Conservation (phyloP, 495 filamentous ascomycete species). For the Penicillium subrubescens region DNA sequence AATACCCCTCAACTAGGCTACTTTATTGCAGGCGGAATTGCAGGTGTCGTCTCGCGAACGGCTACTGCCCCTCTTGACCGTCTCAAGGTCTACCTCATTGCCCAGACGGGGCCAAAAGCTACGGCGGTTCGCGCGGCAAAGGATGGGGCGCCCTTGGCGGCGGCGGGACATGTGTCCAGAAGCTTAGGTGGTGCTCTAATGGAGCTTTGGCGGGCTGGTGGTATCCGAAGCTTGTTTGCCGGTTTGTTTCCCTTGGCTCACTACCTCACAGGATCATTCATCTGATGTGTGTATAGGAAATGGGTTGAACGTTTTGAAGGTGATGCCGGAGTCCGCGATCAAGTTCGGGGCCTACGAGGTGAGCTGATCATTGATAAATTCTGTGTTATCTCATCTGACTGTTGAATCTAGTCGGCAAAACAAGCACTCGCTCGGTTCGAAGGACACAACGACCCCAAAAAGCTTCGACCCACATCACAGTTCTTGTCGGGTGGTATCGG, state of each 20-base stretch:
- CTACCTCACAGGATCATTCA: background rate
- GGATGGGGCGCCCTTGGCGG: conserved; percentile 66
- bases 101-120: conserved; percentile 69
- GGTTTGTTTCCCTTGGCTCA: conserved; percentile 56
- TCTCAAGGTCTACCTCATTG: conserved; percentile 95
- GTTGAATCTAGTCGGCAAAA: conserved; percentile 70
- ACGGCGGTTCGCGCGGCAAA: conserved; percentile 68
- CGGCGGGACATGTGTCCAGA: conserved; percentile 64
- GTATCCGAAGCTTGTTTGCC: conserved; percentile 91
- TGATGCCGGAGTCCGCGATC: conserved; percentile 97
- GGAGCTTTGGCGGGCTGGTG: conserved; percentile 82
- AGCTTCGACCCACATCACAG: conserved; percentile 78
- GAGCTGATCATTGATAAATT: conserved; percentile 17
- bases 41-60: conserved; percentile 89
- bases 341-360: conserved; percentile 95
- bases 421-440: conserved; percentile 82
- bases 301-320: conserved; percentile 93
- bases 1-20: conserved; percentile 82
- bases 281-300: conserved; percentile 64
- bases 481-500: conserved; percentile 89
- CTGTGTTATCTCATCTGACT: background rate
- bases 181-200: conserved; percentile 71
- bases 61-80: conserved; percentile 94
- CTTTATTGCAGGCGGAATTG: conserved; percentile 91
- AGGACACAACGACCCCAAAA: conserved; percentile 80